phyloP scores from a whole-genome alignment of 1,284 basidiomycete species.

The Mixia osmundae region DNA sequence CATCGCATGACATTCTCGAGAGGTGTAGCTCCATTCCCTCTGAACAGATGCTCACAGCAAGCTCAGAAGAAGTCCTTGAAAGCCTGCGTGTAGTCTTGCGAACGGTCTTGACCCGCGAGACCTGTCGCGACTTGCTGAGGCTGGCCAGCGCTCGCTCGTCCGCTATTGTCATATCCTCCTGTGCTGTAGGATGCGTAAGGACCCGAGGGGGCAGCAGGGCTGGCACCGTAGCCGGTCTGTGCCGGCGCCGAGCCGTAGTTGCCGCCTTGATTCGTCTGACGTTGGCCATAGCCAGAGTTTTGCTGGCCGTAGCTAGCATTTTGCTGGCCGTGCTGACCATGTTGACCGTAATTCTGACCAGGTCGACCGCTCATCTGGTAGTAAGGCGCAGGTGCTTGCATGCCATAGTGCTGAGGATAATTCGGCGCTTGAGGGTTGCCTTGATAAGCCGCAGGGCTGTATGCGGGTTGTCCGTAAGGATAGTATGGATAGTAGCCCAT shows the following conservation, averaged over 20 bases:
- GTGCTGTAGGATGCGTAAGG: slow-evolving; percentile 6
- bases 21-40: too few species aligned
- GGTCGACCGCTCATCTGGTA: not conserved
- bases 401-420: slow-evolving; percentile 5
- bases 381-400: slow-evolving; percentile 3
- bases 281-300: slow-evolving; percentile 1
- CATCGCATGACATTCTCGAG: not conserved
- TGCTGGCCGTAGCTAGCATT: slow-evolving; percentile 3
- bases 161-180: too few species aligned
- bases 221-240: too few species aligned
- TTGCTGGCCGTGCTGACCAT: too few species aligned
- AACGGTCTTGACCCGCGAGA: not conserved
- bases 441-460: slow-evolving; percentile 2
- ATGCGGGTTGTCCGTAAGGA: slow-evolving; percentile 2
- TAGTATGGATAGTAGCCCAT: too few species aligned
- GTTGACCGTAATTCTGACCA: too few species aligned
- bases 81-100: not conserved
- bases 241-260: too few species aligned
- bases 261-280: slow-evolving; percentile 2
- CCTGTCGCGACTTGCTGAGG: too few species aligned
- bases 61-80: too few species aligned
- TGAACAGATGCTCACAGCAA: too few species aligned
- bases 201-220: slow-evolving; percentile 2
- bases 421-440: slow-evolving; percentile 6
- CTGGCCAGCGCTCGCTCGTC: too few species aligned